Percentiles rank a stretch among this genome's conserved stretches.
Evolutionary conservation across 352 stramenopile genomes (phyloP).

Genomic region (Phytophthora vignae): DNA sequence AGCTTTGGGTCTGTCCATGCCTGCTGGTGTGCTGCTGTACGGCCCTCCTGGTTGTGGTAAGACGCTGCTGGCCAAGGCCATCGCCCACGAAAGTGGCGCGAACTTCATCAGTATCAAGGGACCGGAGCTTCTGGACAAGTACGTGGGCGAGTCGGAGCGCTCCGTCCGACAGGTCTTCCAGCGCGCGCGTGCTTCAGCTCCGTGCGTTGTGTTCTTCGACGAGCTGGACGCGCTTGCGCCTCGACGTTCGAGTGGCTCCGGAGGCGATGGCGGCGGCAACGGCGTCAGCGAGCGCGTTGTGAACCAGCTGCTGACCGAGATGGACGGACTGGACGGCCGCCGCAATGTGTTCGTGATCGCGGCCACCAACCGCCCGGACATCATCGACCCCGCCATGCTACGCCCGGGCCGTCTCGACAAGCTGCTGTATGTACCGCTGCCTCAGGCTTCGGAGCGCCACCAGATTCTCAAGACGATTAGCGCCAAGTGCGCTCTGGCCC

Average conservation of each 20-base stretch:
- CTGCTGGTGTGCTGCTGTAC: conserved; percentile 98
- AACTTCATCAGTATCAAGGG: conserved; percentile 99
- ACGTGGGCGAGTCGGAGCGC: conserved; percentile 98
- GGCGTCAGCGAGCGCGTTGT: conserved; percentile 95
- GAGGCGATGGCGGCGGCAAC: conserved; percentile 75
- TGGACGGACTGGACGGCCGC: conserved; percentile 98
- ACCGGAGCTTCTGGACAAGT: conserved; percentile 99
- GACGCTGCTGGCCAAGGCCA: conserved; percentile 98
- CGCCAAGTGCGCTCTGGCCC: conserved; percentile 69
- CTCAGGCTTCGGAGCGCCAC: conserved; percentile 71
- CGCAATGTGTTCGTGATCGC: conserved; percentile 97
- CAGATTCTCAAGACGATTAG: conserved; percentile 95
- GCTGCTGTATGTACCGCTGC: conserved; percentile 98
- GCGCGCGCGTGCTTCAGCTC: conserved; percentile 96
- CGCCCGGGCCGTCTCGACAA: conserved; percentile 98
- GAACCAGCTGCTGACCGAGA: conserved; percentile 99
- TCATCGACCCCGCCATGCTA: conserved; percentile 99
- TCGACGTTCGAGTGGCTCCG: conserved; percentile 79
- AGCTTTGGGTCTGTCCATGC: conserved; percentile 95
- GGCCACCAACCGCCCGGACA: conserved; percentile 96
- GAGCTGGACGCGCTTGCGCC: conserved; percentile 98
- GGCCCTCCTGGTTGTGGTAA: conserved; percentile 98
- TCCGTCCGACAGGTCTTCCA: conserved; percentile 97
- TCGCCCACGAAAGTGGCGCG: conserved; percentile 97
- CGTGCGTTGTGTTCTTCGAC: conserved; percentile 99